phyloP scores from a whole-genome alignment of 1,139 yeast genomes.

The Hansenula anomala region DNA sequence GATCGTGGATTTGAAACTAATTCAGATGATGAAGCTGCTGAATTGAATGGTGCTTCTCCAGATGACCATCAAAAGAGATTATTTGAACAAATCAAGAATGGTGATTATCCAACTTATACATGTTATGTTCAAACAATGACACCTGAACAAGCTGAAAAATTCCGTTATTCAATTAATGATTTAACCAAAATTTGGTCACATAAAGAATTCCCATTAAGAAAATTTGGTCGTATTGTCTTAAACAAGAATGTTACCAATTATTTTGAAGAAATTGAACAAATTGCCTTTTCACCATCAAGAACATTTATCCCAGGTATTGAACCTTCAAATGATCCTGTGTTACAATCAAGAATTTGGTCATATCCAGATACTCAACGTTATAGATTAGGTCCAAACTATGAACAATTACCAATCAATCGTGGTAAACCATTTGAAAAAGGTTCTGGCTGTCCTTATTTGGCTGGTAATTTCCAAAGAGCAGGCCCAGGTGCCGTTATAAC shows the following conservation, averaged over 20 bases:
- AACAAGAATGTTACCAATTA: slow-evolving; percentile 74
- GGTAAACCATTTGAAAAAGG: slow-evolving; percentile 28
- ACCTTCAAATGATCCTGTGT: slow-evolving; percentile 82
- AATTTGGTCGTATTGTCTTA: slow-evolving; percentile 64
- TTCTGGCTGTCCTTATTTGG: slow-evolving; percentile 22
- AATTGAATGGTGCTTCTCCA: slow-evolving; percentile 55
- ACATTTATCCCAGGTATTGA: slow-evolving; percentile 75
- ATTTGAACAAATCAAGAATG: slow-evolving; percentile 51
- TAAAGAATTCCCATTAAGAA: slow-evolving; percentile 67
- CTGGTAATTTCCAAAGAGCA: slow-evolving; percentile 39
- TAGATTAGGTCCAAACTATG: slow-evolving; percentile 51
- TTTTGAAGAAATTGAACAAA: slow-evolving; percentile 80
- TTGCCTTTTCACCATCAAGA: slow-evolving; percentile 80
- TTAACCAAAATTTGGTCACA: slow-evolving; percentile 83
- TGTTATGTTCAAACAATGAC: slow-evolving; percentile 71
- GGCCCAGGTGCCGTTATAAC: slow-evolving; percentile 27
- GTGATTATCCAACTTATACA: slow-evolving; percentile 62
- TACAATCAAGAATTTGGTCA: slow-evolving; percentile 80
- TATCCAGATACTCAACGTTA: slow-evolving; percentile 78
- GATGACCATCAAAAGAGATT: slow-evolving; percentile 58
- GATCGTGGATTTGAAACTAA: slow-evolving; percentile 62
- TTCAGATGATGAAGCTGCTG: slow-evolving; percentile 51
- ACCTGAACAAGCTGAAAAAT: slow-evolving; percentile 59
- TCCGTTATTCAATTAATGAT: slow-evolving; percentile 58
- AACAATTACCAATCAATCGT: slow-evolving; percentile 46